Conservation (phyloP, 202 grass and related monocot species). For the Bolboschoenoplectus hybrid region DNA sequence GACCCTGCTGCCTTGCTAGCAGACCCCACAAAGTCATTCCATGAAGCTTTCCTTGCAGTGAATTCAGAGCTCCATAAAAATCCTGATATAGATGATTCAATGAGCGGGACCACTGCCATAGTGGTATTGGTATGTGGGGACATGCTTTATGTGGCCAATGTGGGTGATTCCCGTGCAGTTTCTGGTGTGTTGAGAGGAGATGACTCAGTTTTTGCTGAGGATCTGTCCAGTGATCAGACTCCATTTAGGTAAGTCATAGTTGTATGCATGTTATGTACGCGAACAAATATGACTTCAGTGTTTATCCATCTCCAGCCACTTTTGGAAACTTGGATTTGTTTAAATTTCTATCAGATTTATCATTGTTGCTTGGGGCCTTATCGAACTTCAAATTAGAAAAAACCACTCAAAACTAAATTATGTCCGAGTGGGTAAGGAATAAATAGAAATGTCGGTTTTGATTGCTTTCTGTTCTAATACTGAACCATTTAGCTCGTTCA, state of each 20-base stretch:
- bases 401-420: background rate
- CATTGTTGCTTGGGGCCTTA: background rate
- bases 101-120: constrained; percentile 93
- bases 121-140: constrained; percentile 61
- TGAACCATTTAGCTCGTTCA: background rate
- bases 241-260: constrained; percentile 53
- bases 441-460: constrained; percentile 6
- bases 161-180: constrained; percentile 82
- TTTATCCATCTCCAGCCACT: background rate
- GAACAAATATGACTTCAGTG: background rate
- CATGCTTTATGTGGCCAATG: constrained; percentile 80
- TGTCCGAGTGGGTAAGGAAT: background rate
- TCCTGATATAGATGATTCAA: constrained; percentile 66
- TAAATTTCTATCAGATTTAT: background rate
- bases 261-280: background rate
- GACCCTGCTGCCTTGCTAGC: constrained; percentile 34
- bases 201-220: constrained; percentile 54
- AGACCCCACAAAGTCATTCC: constrained; percentile 56
- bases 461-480: background rate
- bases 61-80: constrained; percentile 72
- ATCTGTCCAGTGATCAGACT: constrained; percentile 89
- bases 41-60: constrained; percentile 51
- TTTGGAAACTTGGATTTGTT: background rate
- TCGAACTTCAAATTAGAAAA: background rate
- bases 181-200: constrained; percentile 60